Evolutionary conservation across 2,329 filamentous ascomycete species (phyloP).

Genomic region (Fusarium bulbicola): DNA sequence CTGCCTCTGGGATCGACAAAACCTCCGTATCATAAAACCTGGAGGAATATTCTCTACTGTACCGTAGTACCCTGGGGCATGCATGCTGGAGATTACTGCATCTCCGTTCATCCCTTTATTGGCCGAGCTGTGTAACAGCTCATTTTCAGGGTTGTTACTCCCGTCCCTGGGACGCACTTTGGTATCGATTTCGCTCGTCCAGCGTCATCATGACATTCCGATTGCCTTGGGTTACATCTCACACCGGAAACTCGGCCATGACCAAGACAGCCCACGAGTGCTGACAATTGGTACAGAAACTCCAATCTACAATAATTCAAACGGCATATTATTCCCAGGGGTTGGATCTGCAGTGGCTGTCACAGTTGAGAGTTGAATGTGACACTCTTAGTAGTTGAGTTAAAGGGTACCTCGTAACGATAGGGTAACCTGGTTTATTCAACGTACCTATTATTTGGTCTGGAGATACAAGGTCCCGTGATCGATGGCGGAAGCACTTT

Average conservation of each 20-base stretch:
- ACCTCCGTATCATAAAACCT: constrained; percentile 10
- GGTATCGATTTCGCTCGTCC: neutral
- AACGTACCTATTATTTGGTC: neutral
- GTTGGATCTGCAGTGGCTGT: neutral
- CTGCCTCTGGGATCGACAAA: constrained; percentile 23
- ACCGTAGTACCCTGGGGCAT: neutral
- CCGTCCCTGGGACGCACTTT: neutral
- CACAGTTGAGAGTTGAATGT: neutral
- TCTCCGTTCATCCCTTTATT: neutral
- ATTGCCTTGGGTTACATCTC: constrained; percentile 6
- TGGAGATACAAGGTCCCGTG: constrained; percentile 11
- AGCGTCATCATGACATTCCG: constrained; percentile 38
- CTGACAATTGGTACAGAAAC: neutral
- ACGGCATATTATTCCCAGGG: constrained; percentile 2
- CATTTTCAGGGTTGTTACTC: neutral
- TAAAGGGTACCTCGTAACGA: neutral
- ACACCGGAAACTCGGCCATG: neutral
- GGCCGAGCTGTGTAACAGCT: neutral
- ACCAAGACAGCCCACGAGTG: constrained; percentile 10
- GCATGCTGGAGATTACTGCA: neutral
- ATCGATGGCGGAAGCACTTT: constrained; percentile 18
- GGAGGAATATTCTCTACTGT: constrained; percentile 2
- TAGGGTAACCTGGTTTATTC: constrained; percentile 6
- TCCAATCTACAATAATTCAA: neutral
- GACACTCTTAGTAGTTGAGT: neutral